Base-by-base conservation (phyloP, 148 eudicot species). In the Linanthus parryae region DNA sequence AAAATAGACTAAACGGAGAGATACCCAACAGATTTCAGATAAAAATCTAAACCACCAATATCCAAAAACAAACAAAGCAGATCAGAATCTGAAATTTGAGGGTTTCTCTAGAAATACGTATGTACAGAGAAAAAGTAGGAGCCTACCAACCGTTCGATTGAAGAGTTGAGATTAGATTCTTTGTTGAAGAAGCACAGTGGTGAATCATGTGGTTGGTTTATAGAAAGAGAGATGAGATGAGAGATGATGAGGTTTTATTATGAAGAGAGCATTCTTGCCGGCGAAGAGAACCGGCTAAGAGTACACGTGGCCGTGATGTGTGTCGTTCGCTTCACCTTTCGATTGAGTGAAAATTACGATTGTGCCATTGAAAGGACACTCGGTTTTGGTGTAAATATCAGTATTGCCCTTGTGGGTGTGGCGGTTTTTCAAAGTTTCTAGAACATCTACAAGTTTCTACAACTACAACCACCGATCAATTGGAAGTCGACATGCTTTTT, bases 1-100 rank as follows among this genome's bases (percentile, higher is more conserved):
- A 52, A 46, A 31, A 18, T 8, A n/a, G 5, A 18, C 28, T 15
- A 25, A 28, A 34, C 5, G 44, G 14, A 17, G 7, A 27, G n/a
- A 63, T 21, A 63, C 55, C 61, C 61, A 55, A 52, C 49, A 63
- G 46, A 63, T 46, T 55, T 54, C 67, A 44, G 52, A 14, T 17
- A 33, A n/a, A n/a, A n/a, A 44, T 52, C 42, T 27, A 35, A 31
- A 36, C 21, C 14, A 31, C 7, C 17, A 15, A 48, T 14, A 48
- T 42, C 17, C 7, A 20, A 15, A 26, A 18, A 2, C 27, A 27
- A 3, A 41, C 52, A 35, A 18, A 28, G 19, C 45, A 26, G 19
- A 55, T 17, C 33, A 44, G 11, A 54, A 27, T 55, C 48, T 40
- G 34, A 43, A 61, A 61, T 61, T 52, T 42, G 51, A 10, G 58